Evolutionary conservation across 2,329 filamentous ascomycete genomes (phyloP).

Genomic region (Penicillium verrucosum): DNA sequence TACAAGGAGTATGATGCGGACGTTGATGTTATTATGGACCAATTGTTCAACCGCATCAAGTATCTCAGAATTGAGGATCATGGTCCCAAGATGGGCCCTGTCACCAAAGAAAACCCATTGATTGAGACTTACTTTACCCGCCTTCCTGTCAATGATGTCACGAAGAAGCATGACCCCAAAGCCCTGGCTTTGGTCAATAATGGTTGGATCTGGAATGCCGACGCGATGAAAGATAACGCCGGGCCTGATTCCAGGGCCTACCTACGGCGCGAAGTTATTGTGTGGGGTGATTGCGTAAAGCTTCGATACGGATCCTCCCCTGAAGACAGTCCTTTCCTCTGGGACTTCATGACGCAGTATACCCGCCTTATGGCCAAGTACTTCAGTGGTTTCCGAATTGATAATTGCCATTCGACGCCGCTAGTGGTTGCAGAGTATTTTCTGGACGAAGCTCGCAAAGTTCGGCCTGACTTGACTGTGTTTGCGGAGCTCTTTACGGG

Average conservation of each 20-base stretch:
- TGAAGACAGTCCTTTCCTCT: slow-evolving; percentile 86
- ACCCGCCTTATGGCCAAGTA: slow-evolving; percentile 89
- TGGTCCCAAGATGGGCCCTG: slow-evolving; percentile 79
- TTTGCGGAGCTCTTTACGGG: slow-evolving; percentile 95
- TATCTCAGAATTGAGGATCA: slow-evolving; percentile 91
- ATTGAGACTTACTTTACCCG: slow-evolving; percentile 96
- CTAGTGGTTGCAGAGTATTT: slow-evolving; percentile 93
- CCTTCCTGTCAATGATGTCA: slow-evolving; percentile 73
- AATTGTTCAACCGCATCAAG: slow-evolving; percentile 91
- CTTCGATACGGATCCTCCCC: slow-evolving; percentile 79
- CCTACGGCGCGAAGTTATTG: slow-evolving; percentile 89
- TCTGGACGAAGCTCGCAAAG: slow-evolving; percentile 83
- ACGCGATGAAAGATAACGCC: slow-evolving; percentile 90
- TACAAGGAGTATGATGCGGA: slow-evolving; percentile 92
- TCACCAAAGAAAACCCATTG: slow-evolving; percentile 72
- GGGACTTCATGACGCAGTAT: slow-evolving; percentile 94
- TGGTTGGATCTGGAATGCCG: slow-evolving; percentile 98
- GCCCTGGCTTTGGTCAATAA: slow-evolving; percentile 88
- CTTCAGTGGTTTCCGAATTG: slow-evolving; percentile 92
- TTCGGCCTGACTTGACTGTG: slow-evolving; percentile 84
- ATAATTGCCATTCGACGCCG: slow-evolving; percentile 96
- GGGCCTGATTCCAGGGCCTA: slow-evolving; percentile 89
- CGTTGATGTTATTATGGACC: slow-evolving; percentile 76
- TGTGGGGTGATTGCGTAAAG: slow-evolving; percentile 98
- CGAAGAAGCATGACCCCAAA: slow-evolving; percentile 69